Evolutionary conservation across 2,329 filamentous ascomycete species (phyloP).

Genomic region (Clarireedia hainanense): DNA sequence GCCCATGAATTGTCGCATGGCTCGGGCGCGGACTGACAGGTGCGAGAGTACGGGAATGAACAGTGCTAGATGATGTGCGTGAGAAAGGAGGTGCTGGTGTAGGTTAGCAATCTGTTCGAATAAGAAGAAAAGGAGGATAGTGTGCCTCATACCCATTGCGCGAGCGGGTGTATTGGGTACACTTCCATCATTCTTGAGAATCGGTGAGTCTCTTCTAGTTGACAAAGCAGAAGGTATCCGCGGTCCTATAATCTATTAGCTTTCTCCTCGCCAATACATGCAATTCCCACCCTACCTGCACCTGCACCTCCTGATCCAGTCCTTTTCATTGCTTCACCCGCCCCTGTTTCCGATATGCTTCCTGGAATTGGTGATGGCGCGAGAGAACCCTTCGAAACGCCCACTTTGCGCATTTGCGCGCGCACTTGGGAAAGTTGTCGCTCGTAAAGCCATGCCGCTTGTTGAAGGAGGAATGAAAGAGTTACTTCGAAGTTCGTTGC

Average conservation of each 20-base stretch:
- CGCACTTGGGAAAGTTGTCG: slow-evolving; percentile 82
- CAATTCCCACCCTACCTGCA: slow-evolving; percentile 21
- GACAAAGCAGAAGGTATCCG: slow-evolving; percentile 25
- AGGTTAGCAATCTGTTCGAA: slow-evolving; percentile 7
- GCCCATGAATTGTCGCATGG: slow-evolving; percentile 20
- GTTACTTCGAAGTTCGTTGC: slow-evolving; percentile 75
- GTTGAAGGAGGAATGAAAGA: slow-evolving; percentile 81
- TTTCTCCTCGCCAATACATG: slow-evolving; percentile 1
- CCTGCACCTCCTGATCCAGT: slow-evolving; percentile 39
- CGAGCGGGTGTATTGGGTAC: slow-evolving; percentile 17
- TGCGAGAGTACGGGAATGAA: slow-evolving; percentile 22
- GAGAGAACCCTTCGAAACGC: slow-evolving; percentile 46
- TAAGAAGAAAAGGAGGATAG: neutral
- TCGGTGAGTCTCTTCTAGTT: slow-evolving; percentile 23
- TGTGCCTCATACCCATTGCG: slow-evolving; percentile 15
- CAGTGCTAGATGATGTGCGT: slow-evolving; percentile 27
- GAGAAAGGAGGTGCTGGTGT: slow-evolving; percentile 26
- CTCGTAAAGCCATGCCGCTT: slow-evolving; percentile 91
- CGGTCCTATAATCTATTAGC: slow-evolving; percentile 16
- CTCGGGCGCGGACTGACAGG: slow-evolving; percentile 23
- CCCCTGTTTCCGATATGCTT: slow-evolving; percentile 34
- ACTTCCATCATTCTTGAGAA: slow-evolving; percentile 19
- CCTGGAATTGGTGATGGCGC: slow-evolving; percentile 50
- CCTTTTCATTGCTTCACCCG: slow-evolving; percentile 43
- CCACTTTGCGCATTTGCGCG: slow-evolving; percentile 77